These are phyloP conservation scores for Brasilioporus rufonigricans DNA, from an alignment of 768 basidiomycete species.

Conservation along the genomic window DNA sequence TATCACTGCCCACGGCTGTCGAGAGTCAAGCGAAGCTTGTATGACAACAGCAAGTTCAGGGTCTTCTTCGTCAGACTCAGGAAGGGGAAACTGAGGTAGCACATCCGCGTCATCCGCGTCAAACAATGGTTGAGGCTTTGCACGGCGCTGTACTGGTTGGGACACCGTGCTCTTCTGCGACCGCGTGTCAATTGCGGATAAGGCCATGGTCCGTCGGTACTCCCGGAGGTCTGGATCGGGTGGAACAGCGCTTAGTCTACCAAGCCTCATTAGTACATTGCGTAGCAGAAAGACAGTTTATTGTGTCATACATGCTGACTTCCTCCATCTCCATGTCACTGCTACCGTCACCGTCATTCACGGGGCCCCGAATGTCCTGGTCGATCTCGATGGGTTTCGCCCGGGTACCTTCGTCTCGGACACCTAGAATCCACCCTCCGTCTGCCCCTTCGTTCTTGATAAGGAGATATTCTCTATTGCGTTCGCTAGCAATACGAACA, in stretches of 20 bases:
- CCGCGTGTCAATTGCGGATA: conserved; percentile 56
- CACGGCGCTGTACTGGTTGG: conserved; percentile 35
- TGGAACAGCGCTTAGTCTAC: conserved; percentile 31
- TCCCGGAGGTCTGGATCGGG: conserved; percentile 64
- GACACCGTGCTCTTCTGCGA: conserved; percentile 32
- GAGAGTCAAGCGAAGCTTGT: conserved; percentile 54
- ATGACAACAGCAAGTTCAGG: conserved; percentile 57
- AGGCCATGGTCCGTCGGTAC: conserved; percentile 58
- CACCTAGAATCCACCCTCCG: conserved; percentile 94
- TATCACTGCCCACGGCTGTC: background rate
- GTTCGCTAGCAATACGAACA: conserved; percentile 89
- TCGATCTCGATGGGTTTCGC: conserved; percentile 88
- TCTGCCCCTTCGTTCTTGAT: conserved; percentile 85
- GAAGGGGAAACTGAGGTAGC: conserved; percentile 16
- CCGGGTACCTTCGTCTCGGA: conserved; percentile 81
- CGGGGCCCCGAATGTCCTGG: conserved; percentile 43
- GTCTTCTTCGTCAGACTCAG: conserved; percentile 47
- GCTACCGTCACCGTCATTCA: conserved; percentile 42
- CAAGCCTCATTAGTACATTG: conserved; percentile 12
- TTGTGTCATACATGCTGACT: conserved; percentile 56
- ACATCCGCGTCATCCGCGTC: conserved; percentile 50
- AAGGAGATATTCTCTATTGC: conserved; percentile 93
- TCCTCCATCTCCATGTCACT: conserved; percentile 80
- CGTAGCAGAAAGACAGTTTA: background rate
- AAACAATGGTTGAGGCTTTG: conserved; percentile 48